phyloP scores from a whole-genome alignment of 164 flowering plant genomes.

The Umbilicus rupestris region DNA sequence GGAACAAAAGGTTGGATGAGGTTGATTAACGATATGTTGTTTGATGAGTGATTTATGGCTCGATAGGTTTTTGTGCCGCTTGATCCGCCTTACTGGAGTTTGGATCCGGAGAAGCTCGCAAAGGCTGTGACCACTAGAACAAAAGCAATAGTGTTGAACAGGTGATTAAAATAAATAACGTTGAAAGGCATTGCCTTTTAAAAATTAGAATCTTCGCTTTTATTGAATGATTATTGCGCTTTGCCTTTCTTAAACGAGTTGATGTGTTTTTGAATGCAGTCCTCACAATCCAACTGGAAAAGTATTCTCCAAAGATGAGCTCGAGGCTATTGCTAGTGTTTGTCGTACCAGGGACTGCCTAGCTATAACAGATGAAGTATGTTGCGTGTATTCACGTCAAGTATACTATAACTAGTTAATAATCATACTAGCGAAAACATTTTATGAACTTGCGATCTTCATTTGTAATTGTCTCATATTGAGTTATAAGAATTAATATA shows the following conservation, averaged over 20 bases:
- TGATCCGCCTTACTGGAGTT: slow-evolving; percentile 72
- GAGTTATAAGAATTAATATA: no score
- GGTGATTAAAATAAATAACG: slow-evolving; percentile 25
- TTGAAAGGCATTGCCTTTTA: not conserved
- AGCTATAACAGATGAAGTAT: slow-evolving; percentile 87
- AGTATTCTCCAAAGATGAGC: slow-evolving; percentile 62
- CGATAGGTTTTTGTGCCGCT: slow-evolving; percentile 53
- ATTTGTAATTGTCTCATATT: no score
- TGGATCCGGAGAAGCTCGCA: slow-evolving; percentile 40
- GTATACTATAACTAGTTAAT: not conserved
- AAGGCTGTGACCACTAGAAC: slow-evolving; percentile 42
- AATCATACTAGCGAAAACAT: not conserved
- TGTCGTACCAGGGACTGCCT: slow-evolving; percentile 54
- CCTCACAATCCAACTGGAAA: slow-evolving; percentile 96
- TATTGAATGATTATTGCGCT: not conserved
- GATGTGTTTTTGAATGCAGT: slow-evolving; percentile 29
- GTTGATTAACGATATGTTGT: not conserved
- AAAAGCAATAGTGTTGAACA: slow-evolving; percentile 66
- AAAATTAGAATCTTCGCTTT: not conserved
- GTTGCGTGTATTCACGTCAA: slow-evolving; percentile 6
- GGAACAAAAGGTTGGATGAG: not conserved
- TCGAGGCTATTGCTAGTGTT: slow-evolving; percentile 60
- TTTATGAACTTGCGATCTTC: no score
- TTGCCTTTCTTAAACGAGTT: slow-evolving; percentile 11
- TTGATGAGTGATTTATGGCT: not conserved